Conservation (phyloP, 768 basidiomycete genomes). For the Auricularia sp. region DNA sequence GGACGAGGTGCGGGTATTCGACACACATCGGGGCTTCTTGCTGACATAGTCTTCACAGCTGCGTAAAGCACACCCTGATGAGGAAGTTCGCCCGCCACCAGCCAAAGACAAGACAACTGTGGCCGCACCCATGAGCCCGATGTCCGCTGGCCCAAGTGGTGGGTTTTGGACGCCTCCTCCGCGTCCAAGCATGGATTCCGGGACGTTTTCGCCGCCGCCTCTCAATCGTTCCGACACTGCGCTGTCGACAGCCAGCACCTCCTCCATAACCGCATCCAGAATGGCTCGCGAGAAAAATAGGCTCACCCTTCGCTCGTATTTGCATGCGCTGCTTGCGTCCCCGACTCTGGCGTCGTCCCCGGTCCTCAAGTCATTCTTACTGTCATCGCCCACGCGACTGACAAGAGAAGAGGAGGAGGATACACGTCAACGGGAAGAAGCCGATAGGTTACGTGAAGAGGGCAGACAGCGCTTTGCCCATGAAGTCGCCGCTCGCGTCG, state of each 20-base stretch:
- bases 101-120: constrained; percentile 77
- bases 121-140: constrained; percentile 32
- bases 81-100: constrained; percentile 73
- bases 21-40: neutral
- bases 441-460: constrained; percentile 78
- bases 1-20: constrained; percentile 50
- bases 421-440: constrained; percentile 70
- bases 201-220: neutral
- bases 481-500: constrained; percentile 81
- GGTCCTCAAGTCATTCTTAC: constrained; percentile 75
- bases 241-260: constrained; percentile 20
- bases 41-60: constrained; percentile 38
- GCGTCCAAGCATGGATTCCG: neutral
- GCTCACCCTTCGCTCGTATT: constrained; percentile 84
- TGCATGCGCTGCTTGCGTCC: constrained; percentile 67
- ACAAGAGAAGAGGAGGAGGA: constrained; percentile 70
- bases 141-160: constrained; percentile 13
- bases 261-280: constrained; percentile 20
- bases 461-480: constrained; percentile 74
- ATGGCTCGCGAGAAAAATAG: constrained; percentile 90
- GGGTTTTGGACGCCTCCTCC: constrained; percentile 14
- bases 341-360: constrained; percentile 73
- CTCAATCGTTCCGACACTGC: constrained; percentile 15
- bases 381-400: constrained; percentile 62
- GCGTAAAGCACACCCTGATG: constrained; percentile 74